Conservation (phyloP, 257 asterid species). For the Capsicum rhomboideum region DNA sequence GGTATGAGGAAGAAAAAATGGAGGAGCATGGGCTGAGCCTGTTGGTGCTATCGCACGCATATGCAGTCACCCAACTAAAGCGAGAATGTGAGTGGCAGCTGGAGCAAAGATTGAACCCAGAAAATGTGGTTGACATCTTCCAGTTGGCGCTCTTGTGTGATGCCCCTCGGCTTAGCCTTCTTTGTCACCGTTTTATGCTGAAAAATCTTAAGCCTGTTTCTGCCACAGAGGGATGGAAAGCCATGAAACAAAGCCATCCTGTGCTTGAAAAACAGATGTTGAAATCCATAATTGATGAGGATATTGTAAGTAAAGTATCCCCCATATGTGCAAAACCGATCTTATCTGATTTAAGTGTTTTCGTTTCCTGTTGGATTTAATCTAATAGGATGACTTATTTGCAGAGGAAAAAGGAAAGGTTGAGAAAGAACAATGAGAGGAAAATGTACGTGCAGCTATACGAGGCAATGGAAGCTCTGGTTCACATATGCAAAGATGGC, state of each 20-base stretch:
- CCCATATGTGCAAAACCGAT: not conserved
- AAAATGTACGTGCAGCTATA: conserved; percentile 48
- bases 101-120: conserved; percentile 40
- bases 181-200: conserved; percentile 57
- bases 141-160: conserved; percentile 84
- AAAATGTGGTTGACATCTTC: conserved; percentile 60
- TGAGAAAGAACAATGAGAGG: conserved; percentile 45
- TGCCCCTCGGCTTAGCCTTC: conserved; percentile 68
- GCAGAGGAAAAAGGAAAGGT: conserved; percentile 44
- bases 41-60: conserved; percentile 69
- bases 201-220: conserved; percentile 53
- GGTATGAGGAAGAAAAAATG: conserved; percentile 67
- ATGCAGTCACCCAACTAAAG: conserved; percentile 52
- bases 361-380: not conserved
- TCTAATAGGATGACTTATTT: not conserved
- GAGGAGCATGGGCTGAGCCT: conserved; percentile 52
- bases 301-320: conserved; percentile 34
- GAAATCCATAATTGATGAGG: conserved; percentile 35
- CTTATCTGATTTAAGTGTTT: not conserved
- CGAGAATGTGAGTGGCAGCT: conserved; percentile 52
- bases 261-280: conserved; percentile 52
- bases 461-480: conserved; percentile 92
- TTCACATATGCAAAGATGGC: conserved; percentile 82
- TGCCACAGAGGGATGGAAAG: conserved; percentile 70
- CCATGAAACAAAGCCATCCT: conserved; percentile 84